phyloP scores from a whole-genome alignment of 225 moss, liverwort and hornwort genomes.

The Anthoceros angustus region DNA sequence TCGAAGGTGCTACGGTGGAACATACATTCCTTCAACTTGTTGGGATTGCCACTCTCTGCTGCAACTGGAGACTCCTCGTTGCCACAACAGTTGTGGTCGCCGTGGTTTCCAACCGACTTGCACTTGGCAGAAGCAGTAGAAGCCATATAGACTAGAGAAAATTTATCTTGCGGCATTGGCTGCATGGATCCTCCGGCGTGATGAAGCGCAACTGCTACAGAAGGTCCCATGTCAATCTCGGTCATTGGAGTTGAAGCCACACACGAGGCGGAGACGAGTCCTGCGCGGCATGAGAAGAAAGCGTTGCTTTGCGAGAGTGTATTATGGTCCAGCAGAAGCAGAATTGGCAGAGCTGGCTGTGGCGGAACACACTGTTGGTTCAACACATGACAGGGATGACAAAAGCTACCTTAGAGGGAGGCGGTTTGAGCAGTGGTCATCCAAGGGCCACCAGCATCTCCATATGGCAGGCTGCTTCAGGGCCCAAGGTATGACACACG shows the following conservation, averaged over 20 bases:
- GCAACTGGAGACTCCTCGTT: background rate
- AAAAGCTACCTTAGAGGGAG: no score
- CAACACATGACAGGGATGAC: no score
- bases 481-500: no score
- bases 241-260: background rate
- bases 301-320: no score
- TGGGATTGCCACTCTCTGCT: background rate
- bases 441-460: no score
- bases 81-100: background rate
- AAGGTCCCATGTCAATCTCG: conserved; percentile 1
- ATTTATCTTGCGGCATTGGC: background rate
- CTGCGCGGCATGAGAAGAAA: no score
- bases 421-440: no score
- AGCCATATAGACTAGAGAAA: background rate
- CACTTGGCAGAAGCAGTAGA: background rate
- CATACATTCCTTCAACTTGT: background rate
- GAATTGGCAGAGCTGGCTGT: no score
- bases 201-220: conserved; percentile 3
- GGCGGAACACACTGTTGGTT: no score
- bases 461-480: no score
- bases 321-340: no score
- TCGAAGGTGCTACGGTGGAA: background rate
- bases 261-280: no score
- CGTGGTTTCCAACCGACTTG: background rate
- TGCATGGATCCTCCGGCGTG: background rate